Evolutionary conservation across 805 yeast species (phyloP), one percentile per base, ranked within the genome.

Genomic region (Ogataea populi-albae): DNA sequence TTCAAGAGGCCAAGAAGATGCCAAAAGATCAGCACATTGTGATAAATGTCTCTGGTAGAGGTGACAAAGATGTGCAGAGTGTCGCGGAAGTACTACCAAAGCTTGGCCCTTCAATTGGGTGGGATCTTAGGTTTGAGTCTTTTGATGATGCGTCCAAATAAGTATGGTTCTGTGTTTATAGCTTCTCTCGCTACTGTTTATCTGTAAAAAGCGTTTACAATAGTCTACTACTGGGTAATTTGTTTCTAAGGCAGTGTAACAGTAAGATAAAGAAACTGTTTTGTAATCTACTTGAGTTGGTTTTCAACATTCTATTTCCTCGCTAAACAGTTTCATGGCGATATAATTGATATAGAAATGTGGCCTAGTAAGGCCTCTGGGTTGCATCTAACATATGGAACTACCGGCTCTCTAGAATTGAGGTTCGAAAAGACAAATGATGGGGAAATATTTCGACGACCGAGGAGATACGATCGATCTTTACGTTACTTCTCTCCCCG

Each of bases 41-140:
- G 42, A 83, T 93, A 57, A 88, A 88, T 61, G 75, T 93, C 38
- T 87, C 96, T 34, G 99, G 99, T 54, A 86, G 99, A 73, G 99
- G 98, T 67, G 98, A 93, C 62, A 93, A 93, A 69, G 98, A 93
- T 62, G 98, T 93, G 25, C 96, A 88, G 66, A 86, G 89, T 61
- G 97, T 93, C 36, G 98, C 98, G 30, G 96, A 93, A 63, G 78
- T 81, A 35, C 73, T 93, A 58, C 98, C 98, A 30, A 75, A 67
- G 46, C 69, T 87, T 38, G 99, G 99, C 27, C 94, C 93, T 32
- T 59, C 79, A 62, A 91, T 93, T 55, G 93, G 83, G 54, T 93
- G 98, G 98, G 97, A 91, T 61, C 72, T 93, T 59, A 78, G 98
- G 64, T 93, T 93, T 51, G 86, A 84, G 43, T 55, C 61, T 11